Evolutionary conservation across 169 alveolate genomes (phyloP).

Genomic region (Blepharisma undulans): DNA sequence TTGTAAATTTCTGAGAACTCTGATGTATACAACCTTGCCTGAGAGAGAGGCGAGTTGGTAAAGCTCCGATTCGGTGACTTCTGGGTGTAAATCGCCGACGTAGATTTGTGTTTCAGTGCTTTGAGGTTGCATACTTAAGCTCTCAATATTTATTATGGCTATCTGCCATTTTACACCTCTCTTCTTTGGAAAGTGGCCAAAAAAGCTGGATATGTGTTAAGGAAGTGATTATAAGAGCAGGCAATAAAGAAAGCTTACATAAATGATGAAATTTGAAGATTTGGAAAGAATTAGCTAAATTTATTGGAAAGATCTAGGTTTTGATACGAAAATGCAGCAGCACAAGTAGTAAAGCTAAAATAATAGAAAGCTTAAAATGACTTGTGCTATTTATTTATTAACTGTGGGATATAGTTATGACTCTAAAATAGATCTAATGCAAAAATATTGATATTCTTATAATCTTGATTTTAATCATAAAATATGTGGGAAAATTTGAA

Average conservation of each 20-base stretch:
- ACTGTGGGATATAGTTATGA: neutral
- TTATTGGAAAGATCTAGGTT: neutral
- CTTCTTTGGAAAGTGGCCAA: neutral
- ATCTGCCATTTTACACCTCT: neutral
- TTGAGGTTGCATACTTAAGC: neutral
- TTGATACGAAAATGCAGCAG: neutral
- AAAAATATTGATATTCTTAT: neutral
- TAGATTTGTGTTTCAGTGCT: neutral
- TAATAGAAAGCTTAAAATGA: neutral
- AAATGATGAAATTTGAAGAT: neutral
- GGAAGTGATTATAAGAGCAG: neutral
- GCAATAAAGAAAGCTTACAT: neutral
- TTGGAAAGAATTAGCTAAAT: neutral
- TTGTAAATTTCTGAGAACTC: neutral
- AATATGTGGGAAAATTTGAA: neutral
- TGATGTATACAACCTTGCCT: neutral
- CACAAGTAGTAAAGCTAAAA: neutral
- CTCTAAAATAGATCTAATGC: too few relatives aligned
- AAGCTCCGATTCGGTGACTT: neutral
- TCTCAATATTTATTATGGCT: neutral
- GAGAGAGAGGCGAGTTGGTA: neutral
- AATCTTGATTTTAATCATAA: neutral
- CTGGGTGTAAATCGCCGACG: neutral
- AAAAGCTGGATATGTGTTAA: neutral
- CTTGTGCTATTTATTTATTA: too few relatives aligned